These are phyloP conservation scores for Didymosphaeria variabile DNA, from an alignment of 2,329 filamentous ascomycete species.

Conservation along the genomic window DNA sequence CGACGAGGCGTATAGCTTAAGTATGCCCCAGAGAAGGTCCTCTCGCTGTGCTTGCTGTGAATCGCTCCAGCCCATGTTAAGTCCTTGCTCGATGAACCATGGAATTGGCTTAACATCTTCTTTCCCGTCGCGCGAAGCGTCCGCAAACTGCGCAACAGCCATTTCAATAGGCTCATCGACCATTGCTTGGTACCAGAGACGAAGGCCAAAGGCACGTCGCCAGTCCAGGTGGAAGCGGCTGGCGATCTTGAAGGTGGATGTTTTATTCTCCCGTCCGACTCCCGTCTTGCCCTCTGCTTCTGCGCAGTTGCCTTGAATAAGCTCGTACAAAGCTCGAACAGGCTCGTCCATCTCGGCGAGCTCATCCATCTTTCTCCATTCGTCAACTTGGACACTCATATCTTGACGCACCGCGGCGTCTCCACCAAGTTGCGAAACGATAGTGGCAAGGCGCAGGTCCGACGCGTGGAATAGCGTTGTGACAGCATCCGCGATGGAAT, in stretches of 20 bases:
- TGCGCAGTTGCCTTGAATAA: conserved; percentile 87
- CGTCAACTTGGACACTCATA: conserved; percentile 80
- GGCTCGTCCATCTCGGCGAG: conserved; percentile 87
- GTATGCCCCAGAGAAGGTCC: conserved; percentile 85
- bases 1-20: conserved; percentile 80
- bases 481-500: conserved; percentile 84
- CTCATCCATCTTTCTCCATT: conserved; percentile 84
- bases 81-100: conserved; percentile 71
- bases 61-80: conserved; percentile 69
- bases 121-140: conserved; percentile 74
- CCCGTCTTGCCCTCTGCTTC: conserved; percentile 79
- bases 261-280: conserved; percentile 79
- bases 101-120: conserved; percentile 76
- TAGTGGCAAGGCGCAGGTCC: conserved; percentile 83
- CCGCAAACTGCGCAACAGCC: conserved; percentile 76
- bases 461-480: conserved; percentile 77
- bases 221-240: conserved; percentile 87
- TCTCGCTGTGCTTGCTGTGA: conserved; percentile 67
- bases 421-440: conserved; percentile 85
- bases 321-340: conserved; percentile 86
- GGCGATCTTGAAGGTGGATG: conserved; percentile 81
- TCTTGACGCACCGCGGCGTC: conserved; percentile 73
- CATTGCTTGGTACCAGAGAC: conserved; percentile 85
- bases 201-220: conserved; percentile 90
- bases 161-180: conserved; percentile 73